phyloP scores from a whole-genome alignment of 495 filamentous ascomycete genomes.

The Aspergillus hancockii region DNA sequence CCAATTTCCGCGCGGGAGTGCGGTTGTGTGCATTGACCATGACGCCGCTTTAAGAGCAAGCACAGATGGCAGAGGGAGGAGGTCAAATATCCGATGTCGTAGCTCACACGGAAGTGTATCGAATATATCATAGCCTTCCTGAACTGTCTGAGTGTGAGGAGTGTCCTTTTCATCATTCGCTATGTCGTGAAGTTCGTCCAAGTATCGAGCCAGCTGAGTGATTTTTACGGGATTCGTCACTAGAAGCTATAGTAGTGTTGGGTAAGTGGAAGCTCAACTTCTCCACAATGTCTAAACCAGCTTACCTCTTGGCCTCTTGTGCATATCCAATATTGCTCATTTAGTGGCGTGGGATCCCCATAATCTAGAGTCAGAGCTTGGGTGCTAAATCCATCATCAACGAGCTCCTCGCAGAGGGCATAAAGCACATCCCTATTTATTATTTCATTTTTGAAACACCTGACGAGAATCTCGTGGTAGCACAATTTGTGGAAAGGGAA shows the following conservation, averaged over 20 bases:
- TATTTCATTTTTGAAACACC: background rate
- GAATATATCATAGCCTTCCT: background rate
- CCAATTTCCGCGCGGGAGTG: background rate
- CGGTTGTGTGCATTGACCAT: background rate
- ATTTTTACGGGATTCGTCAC: conserved; percentile 5
- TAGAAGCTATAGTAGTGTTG: background rate
- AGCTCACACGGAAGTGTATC: background rate
- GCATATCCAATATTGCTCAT: background rate
- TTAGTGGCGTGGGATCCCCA: background rate
- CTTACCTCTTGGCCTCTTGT: conserved; percentile 4
- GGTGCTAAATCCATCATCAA: background rate
- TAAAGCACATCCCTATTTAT: background rate
- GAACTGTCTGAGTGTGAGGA: too few species aligned
- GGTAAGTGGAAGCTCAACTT: background rate
- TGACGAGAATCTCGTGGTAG: background rate
- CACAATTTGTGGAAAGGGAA: conserved; percentile 6
- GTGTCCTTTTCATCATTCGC: too few species aligned
- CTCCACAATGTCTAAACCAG: background rate
- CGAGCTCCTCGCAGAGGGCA: conserved; percentile 1
- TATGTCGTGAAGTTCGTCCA: too few species aligned
- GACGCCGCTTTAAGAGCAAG: conserved; percentile 3
- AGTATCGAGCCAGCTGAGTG: background rate
- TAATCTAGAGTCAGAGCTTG: background rate
- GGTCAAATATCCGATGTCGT: background rate
- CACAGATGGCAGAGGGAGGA: background rate